These are phyloP conservation scores for Sclerotinia trifoliorum DNA, from an alignment of 2,329 filamentous ascomycete species.

Conservation along the genomic window DNA sequence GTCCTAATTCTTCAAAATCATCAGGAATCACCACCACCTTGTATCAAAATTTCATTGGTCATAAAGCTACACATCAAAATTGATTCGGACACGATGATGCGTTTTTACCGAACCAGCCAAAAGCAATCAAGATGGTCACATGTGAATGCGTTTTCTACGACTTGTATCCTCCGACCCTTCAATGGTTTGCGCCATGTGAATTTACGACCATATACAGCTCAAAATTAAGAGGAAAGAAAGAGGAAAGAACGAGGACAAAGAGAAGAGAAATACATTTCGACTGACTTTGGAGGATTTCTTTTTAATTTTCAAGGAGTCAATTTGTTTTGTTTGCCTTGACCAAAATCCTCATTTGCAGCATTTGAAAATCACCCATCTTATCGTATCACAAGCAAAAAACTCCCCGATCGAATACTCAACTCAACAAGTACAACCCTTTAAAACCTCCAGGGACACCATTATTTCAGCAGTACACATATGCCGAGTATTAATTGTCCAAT, in stretches of 20 bases:
- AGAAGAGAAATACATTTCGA: neutral
- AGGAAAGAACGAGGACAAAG: neutral
- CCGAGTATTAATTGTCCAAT: neutral
- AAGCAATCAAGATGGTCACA: conserved; percentile 16
- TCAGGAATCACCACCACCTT: neutral
- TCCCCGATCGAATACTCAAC: neutral
- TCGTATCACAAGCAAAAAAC: conserved; percentile 23
- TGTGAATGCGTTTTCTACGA: conserved; percentile 11
- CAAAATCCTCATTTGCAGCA: neutral
- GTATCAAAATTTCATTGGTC: neutral
- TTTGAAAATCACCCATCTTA: neutral
- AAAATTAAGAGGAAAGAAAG: neutral
- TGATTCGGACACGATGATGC: neutral
- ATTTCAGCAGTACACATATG: neutral
- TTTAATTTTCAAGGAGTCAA: neutral
- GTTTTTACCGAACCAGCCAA: conserved; percentile 12
- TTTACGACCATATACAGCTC: neutral
- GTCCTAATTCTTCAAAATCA: neutral
- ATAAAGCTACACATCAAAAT: neutral
- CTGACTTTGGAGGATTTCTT: neutral
- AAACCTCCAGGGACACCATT: neutral
- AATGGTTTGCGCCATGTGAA: conserved; percentile 9
- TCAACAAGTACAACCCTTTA: conserved; percentile 6
- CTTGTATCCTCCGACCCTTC: neutral
- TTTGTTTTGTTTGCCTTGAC: neutral